Base-by-base conservation (phyloP, 2,329 filamentous ascomycete genomes). In the Cladorrhinum sp. region DNA sequence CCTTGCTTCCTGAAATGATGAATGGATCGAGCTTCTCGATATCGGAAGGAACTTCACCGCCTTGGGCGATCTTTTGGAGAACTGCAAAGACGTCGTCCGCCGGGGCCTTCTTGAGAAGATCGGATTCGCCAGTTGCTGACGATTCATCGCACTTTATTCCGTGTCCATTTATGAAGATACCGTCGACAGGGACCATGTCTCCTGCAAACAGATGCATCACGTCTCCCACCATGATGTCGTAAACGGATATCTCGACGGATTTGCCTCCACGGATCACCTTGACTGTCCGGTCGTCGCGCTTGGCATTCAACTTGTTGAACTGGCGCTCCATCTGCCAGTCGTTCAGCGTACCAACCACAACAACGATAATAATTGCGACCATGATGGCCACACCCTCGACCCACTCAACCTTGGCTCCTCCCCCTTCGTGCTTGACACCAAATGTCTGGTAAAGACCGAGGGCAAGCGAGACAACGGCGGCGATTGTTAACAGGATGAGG, bases 91-190 rank as follows among this genome's bases (percentile, higher is more conserved):
- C 85, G 62, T 85, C 81, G 18, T 85, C 78, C 12, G 81, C 86
- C 4, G 77, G 72, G 0, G 81, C 84, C 75, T 91, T 91, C 73
- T 85, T 87, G 72, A 90, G 82, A 55, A 87, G 81, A 67, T 91
- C 88, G 0, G 87, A 90, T 73, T 91, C 88, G 65, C 88, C 88
- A 13, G 88, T 91, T 1, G 86, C 86, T 10, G 87, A 89, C 2
- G 87, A 90, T 69, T 91, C 88, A 66, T 91, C 88, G 67, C 87
- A 91, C 71, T 87, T 78, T 61, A 81, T 68, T 2, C 74, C 72
- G 63, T 77, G 76, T 5, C 78, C 78, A 18, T 81, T 78, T 62
- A 91, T 86, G 62, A 91, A 83, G 57, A 70, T 80, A 5, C 88
- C 88, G 69, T 91, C 88, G 1, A 86, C 87, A 0, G 88, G 87